Evolutionary conservation across 169 alveolate species (phyloP), one percentile per base, ranked within the genome.

Genomic region (Eimeria tenella): DNA sequence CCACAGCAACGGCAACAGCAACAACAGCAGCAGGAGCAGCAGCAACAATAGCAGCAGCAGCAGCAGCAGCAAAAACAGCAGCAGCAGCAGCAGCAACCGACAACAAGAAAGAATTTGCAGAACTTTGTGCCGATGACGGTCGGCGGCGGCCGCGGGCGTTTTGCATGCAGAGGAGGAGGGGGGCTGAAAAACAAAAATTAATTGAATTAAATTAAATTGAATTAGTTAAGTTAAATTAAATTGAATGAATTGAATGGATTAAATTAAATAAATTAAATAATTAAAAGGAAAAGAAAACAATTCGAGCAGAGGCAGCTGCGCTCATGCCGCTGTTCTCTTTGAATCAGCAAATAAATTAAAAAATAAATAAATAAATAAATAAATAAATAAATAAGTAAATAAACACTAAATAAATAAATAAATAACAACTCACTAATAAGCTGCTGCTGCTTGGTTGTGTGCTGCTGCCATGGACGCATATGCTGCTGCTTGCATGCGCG

Each of bases 131-230:
- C 77, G 9, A 68, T 68, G 77, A 68, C 77, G 3, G 42, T 68
- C n/a, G 77, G 77, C 42, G 77, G 77, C 9, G 77, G 77, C 77
- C 77, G 11, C 31, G 77, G 77, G n/a, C 77, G 77, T 23, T 68
- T 68, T 13, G 77, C 11, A 23, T n/a, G 11, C n/a, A 68, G 13
- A 8, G 77, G 77, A n/a, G 31, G 77, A 0, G 77, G 49, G 1
- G 77, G 77, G 31, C 77, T 68, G 77, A 13, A n/a, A 13, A 68
- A 17, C 21, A 58, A 17, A 58, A 58, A 58, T 31, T 2, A 31
- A 31, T 1, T 31, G 0, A 31, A 31, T 31, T 31, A 31, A 31
- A 1, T 31, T 31, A 31, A 31, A 31, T 31, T 31, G 2, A 31
- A 31, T 31, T 31, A 31, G 2, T 31, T 31, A 31, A 31, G 2